phyloP scores from a whole-genome alignment of 2,329 filamentous ascomycete species.

The Bipolaris oryzae region DNA sequence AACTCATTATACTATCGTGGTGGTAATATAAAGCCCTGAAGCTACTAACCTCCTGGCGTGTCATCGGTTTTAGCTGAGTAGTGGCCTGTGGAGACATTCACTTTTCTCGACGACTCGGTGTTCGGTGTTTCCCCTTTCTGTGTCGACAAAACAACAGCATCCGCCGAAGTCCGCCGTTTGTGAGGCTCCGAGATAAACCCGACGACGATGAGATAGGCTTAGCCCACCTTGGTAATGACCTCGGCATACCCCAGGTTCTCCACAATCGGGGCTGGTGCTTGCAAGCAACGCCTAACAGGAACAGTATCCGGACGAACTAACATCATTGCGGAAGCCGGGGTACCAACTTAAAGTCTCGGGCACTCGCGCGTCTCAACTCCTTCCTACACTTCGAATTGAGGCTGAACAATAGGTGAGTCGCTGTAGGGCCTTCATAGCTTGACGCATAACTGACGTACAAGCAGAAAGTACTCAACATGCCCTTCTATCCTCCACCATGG shows the following conservation, averaged over 20 bases:
- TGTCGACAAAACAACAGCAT: neutral
- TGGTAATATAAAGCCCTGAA: no score
- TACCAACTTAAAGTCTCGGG: slow-evolving; percentile 5
- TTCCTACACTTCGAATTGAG: slow-evolving; percentile 1
- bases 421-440: neutral
- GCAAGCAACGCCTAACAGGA: neutral
- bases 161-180: neutral
- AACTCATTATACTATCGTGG: no score
- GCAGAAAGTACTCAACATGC: slow-evolving; percentile 42
- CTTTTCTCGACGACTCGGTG: no score
- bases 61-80: neutral
- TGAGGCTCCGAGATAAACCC: neutral
- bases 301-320: slow-evolving; percentile 10
- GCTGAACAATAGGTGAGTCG: slow-evolving; percentile 2
- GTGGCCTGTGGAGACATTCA: no score
- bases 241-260: slow-evolving; percentile 24
- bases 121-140: neutral
- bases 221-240: slow-evolving; percentile 14
- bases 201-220: neutral
- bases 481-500: slow-evolving; percentile 67
- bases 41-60: neutral
- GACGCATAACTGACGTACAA: neutral
- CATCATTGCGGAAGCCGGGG: slow-evolving; percentile 3
- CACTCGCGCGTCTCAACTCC: neutral
- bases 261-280: slow-evolving; percentile 13